Evolutionary conservation across 768 basidiomycete genomes (phyloP).

Genomic region (Mycena olivaceomarginata): DNA sequence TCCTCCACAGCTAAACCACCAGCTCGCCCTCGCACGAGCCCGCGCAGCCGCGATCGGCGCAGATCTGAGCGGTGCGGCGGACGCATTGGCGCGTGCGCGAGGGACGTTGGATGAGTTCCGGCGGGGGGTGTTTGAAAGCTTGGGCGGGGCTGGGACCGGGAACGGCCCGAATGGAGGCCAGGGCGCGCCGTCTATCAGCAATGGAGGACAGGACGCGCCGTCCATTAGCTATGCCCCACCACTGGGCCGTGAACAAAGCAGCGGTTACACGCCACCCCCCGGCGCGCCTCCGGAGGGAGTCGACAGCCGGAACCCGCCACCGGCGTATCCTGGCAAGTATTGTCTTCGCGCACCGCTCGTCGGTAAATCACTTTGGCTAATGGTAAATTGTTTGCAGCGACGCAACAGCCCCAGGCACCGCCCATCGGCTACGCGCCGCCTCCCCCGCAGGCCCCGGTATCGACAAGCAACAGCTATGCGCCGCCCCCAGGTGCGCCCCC

Average conservation of each 20-base stretch:
- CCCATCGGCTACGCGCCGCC: background rate
- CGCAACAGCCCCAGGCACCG: background rate
- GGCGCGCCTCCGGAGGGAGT: background rate
- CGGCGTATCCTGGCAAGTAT: background rate
- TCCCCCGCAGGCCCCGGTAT: background rate
- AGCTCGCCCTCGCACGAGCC: conserved; percentile 26
- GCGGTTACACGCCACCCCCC: background rate
- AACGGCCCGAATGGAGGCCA: background rate
- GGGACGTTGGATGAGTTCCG: conserved; percentile 41
- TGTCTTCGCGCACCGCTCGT: background rate
- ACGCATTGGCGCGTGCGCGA: conserved; percentile 39
- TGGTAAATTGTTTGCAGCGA: no score
- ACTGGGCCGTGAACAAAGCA: no score
- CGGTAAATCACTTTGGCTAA: no score
- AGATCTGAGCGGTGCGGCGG: conserved; percentile 44
- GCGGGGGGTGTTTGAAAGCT: conserved; percentile 28
- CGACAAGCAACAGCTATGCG: background rate
- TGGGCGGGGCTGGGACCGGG: background rate
- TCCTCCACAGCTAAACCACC: conserved; percentile 30
- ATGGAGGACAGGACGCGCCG: no score
- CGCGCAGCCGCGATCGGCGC: conserved; percentile 39
- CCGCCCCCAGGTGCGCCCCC: no score
- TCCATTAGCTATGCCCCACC: no score
- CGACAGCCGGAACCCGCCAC: background rate
- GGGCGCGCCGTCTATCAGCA: no score